Evolutionary conservation across 192 early-diverging fungal species (phyloP), one percentile per base, ranked within the genome.

Genomic region (Chytriomyces confervae): DNA sequence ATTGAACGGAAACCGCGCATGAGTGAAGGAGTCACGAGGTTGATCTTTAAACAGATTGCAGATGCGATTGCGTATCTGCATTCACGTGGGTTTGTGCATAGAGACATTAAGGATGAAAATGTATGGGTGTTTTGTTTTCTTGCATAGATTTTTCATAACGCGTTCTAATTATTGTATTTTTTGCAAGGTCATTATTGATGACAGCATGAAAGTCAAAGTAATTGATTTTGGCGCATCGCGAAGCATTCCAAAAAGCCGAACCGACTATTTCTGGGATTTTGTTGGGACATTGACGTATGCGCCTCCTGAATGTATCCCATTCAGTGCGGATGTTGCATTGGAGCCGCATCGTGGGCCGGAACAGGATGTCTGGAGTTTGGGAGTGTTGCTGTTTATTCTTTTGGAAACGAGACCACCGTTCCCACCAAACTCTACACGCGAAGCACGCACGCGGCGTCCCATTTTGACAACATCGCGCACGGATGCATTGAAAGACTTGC

Each of bases 21-120:
- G 9, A 86, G 89, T 81, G 88, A 90, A 76, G 79, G 3, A 83
- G 88, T 81, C 66, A 80, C 77, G 84, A 89, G 77, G 66, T 47
- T 83, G 24, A 84, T 88, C 45, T 88, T 85, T 69, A n/a, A 18
- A 16, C 86, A 88, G 70, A 78, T 86, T 61, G 77, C 70, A 5
- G 77, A 79, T 11, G 82, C 82, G 5, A 80, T 88, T 16, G 23
- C 20, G 47, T 83, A 88, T 72, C 61, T 88, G 20, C 84, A 85
- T 75, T 43, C 36, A 18, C 68, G 79, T 20, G 79, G 82, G 45
- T 66, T 85, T 50, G 83, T 87, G 23, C 94, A 95, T 66, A 82
- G 92, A 43, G 94, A 98, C 80, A 90, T 98, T 76, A 95, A 95
- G 80, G 94, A 95, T 67, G 94, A 95, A 74, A 95, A 95, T 81